Evolutionary conservation across 805 yeast genomes (phyloP), one percentile per base, ranked within the genome.

Genomic region (Dipodascus geniculatus): DNA sequence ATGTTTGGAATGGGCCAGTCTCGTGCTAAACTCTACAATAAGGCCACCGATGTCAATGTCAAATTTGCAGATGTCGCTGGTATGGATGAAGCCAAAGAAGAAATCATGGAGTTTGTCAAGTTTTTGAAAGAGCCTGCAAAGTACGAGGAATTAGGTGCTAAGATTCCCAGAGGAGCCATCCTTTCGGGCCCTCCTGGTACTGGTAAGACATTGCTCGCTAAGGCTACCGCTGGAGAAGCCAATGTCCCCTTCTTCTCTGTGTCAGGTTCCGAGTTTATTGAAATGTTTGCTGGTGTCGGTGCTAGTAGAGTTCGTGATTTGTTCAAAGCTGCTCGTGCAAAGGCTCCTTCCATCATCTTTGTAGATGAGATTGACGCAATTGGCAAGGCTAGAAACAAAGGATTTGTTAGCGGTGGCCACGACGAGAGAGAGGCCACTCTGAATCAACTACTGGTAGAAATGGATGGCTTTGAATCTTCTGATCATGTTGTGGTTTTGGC

Each of bases 181-280:
- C 71, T 89, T 51, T 84, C 95, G 11, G 97, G 97, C 60, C 95
- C 96, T 17, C 97, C 97, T 48, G 97, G 97, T 74, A 89, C 97
- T 2, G 97, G 97, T 80, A 89, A 89, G 69, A 89, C 97, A 0
- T 71, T 89, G 58, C 71, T 89, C 54, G 96, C 96, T 22, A 88
- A 86, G 68, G 96, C 96, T 11, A 89, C 96, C 23, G 97, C 96
- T 1, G 96, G 97, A 61, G 96, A 89, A 68, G 96, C 96, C 1
- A 93, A 87, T 51, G 97, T 89, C 51, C 96, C 97, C 23, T 89
- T 89, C 67, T 81, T 81, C 59, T 83, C 93, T 22, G 96, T 89
- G 3, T 85, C 95, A 1, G 96, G 96, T 62, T 87, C 96, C 14
- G 96, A 89, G 67, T 89, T 89, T 61, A 95, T 88, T n/a, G 96